Percentiles rank a stretch among this genome's conserved stretches.
Evolutionary conservation across 2,329 filamentous ascomycete species (phyloP).

Genomic region (Sporothrix euskadiensis): DNA sequence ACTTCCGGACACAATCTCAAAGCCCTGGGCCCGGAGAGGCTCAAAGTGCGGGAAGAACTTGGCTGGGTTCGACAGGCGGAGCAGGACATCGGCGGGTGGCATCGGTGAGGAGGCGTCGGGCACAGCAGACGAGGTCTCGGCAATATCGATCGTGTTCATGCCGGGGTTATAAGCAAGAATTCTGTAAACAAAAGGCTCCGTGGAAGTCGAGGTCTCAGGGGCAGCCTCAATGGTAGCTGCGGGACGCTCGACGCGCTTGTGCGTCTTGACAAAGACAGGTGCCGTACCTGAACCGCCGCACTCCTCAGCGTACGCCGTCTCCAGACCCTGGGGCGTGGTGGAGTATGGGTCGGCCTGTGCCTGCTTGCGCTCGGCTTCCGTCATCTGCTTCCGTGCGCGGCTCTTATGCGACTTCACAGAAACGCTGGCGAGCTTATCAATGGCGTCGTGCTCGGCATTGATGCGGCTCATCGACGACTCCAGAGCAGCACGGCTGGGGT

Average conservation of each 20-base stretch:
- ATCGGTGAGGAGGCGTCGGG: conserved; percentile 51
- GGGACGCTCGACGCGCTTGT: background rate
- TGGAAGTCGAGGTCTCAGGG: background rate
- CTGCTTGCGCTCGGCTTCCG: conserved; percentile 24
- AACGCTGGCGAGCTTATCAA: conserved; percentile 37
- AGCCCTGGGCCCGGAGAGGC: conserved; percentile 60
- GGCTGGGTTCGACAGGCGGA: conserved; percentile 61
- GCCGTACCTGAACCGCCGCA: conserved; percentile 40
- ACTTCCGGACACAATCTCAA: conserved; percentile 64
- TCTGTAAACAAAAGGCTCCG: conserved; percentile 52
- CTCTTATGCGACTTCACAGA: conserved; percentile 34
- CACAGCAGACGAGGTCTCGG: conserved; percentile 60
- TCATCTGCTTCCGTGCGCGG: conserved; percentile 7
- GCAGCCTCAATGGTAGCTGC: background rate
- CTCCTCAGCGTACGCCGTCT: conserved; percentile 51
- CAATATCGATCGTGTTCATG: conserved; percentile 58
- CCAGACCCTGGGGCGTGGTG: conserved; percentile 49
- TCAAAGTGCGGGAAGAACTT: conserved; percentile 66
- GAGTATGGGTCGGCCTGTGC: conserved; percentile 41
- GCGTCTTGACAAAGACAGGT: conserved; percentile 42
- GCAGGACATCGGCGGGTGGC: conserved; percentile 61
- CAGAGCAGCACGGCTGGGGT: conserved; percentile 35
- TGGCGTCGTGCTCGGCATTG: conserved; percentile 37
- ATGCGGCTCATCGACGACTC: conserved; percentile 39
- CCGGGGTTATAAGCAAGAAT: conserved; percentile 65